Base-by-base conservation (phyloP, 108 stramenopile genomes). In the Cyclotella atomus region DNA sequence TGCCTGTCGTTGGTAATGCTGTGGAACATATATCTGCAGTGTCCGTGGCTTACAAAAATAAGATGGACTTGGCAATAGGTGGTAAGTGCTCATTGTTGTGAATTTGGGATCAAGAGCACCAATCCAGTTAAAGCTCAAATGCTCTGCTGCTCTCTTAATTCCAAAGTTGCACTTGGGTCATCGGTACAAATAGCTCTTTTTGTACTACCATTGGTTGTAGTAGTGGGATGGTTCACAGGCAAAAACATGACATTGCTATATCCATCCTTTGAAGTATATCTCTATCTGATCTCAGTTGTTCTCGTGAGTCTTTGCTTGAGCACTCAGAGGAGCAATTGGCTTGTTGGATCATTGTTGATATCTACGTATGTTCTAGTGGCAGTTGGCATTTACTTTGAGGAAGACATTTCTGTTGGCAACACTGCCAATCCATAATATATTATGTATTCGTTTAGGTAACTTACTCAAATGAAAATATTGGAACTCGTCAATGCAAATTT, bases 1-100 rank as follows among this genome's bases (percentile, higher is more conserved):
- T 97, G 1, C 97, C 97, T 3, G 91, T 97, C 25, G 94, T 97
- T 14, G 97, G 97, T 32, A 96, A 97, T 79, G 97, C 96, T 25
- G 97, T 95, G 3, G 96, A 96, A 65, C 97, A 96, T 60, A 84
- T 93, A 23, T 93, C 91, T 9, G 95, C 96, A 20, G 89, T 99
- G 43, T 89, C 94, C 2, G 96, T 97, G 19, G 98, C 97, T 20
- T 88, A 89, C 82, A 98, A 98, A 84, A 76, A 95, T 65, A 96
- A 97, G 70, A 92, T 96, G 94, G 95, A 96, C 85, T 78, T 98
- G 41, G 85, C 94, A 60, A 83, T 97, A 67, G 96, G 93, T 24
- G 84, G 85, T 88, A 75, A 56, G 88, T 75, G 17, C 41, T n/a
- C n/a, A n/a, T n/a, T n/a, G n/a, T n/a, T n/a, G n/a, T n/a, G n/a